Conservation (phyloP, 306 rosid genomes). For the Dryas drummondii region DNA sequence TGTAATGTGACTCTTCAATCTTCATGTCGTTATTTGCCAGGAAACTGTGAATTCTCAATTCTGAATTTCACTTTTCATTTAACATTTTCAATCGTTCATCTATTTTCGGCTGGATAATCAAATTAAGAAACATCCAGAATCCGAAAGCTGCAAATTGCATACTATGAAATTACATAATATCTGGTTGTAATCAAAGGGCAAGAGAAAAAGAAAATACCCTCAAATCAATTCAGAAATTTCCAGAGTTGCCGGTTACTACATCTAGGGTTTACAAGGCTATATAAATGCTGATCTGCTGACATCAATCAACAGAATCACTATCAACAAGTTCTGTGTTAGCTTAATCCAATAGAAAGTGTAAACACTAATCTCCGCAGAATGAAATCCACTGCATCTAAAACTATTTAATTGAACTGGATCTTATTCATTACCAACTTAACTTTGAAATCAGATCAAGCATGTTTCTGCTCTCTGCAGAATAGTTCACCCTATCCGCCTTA, state of each 20-base stretch:
- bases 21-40: conserved; percentile 17
- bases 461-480: conserved; percentile 67
- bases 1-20: conserved; percentile 46
- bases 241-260: conserved; percentile 7
- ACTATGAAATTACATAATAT: not conserved
- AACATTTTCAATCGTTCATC: no score
- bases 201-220: not conserved
- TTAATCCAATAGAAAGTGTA: conserved; percentile 2
- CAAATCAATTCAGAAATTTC: conserved; percentile 14
- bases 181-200: not conserved
- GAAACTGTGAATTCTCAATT: conserved; percentile 34
- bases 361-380: not conserved
- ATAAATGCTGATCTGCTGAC: conserved; percentile 7
- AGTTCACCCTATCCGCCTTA: conserved; percentile 75
- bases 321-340: conserved; percentile 15
- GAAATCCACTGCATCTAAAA: conserved; percentile 14
- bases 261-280: conserved; percentile 13
- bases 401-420: not conserved
- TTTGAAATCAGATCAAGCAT: conserved; percentile 66
- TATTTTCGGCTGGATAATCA: not conserved
- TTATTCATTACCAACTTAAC: conserved; percentile 38
- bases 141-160: no score
- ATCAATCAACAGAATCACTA: not conserved
- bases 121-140: no score
- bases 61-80: not conserved